phyloP scores from a whole-genome alignment of 1,284 basidiomycete species.

The Hemileia vastatrix region DNA sequence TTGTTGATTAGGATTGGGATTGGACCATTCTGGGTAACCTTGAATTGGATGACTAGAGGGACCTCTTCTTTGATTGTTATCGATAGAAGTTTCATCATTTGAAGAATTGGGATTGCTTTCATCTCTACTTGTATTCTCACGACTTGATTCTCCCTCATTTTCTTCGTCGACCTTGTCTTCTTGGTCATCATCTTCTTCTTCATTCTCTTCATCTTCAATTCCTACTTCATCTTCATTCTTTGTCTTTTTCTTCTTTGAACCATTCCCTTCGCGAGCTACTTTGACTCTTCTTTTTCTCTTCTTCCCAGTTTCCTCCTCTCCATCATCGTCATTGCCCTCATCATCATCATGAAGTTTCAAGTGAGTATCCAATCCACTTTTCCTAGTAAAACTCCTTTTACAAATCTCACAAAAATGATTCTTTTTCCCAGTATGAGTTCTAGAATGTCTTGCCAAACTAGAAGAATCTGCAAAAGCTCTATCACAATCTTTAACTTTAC shows the following conservation, averaged over 20 bases:
- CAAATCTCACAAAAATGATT: conserved; percentile 35
- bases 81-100: no score
- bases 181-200: neutral
- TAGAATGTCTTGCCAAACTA: conserved; percentile 52
- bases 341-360: neutral
- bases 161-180: neutral
- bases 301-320: neutral
- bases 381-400: neutral
- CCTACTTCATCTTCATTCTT: no score
- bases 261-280: no score
- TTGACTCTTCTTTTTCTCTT: neutral
- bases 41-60: no score
- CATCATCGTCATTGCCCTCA: no score
- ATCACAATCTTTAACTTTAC: conserved; percentile 46
- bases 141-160: neutral
- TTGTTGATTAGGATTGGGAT: no score
- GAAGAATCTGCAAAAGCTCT: conserved; percentile 53
- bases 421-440: conserved; percentile 49
- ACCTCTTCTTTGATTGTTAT: no score
- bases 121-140: no score
- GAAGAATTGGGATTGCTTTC: no score
- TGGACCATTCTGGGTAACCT: no score
- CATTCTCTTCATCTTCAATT: neutral
- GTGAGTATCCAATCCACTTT: neutral
- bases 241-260: neutral